These are phyloP conservation scores for Exophiala dermatitidis DNA, from an alignment of 2,329 filamentous ascomycete species.

Conservation along the genomic window DNA sequence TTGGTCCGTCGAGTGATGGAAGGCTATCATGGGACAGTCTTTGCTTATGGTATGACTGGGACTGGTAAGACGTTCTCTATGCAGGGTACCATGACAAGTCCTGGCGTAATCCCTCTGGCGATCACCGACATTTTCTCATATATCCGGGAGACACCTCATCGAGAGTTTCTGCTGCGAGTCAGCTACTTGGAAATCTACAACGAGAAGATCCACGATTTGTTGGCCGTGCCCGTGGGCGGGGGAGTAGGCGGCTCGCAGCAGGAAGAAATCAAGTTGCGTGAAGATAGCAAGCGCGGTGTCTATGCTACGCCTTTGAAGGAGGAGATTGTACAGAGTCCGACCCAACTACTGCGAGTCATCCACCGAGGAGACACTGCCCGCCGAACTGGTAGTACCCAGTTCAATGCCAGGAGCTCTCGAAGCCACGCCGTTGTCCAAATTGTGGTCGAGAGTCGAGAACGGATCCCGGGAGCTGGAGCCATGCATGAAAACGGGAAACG, in stretches of 20 bases:
- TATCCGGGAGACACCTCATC: constrained; percentile 89
- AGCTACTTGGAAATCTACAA: constrained; percentile 99
- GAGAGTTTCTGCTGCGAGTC: constrained; percentile 89
- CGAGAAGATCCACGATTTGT: constrained; percentile 88
- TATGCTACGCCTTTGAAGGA: constrained; percentile 95
- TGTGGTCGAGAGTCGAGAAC: constrained; percentile 91
- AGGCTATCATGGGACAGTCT: constrained; percentile 95
- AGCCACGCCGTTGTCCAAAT: constrained; percentile 98
- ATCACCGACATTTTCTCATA: constrained; percentile 99
- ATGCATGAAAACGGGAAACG: constrained; percentile 54
- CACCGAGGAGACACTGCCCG: constrained; percentile 86
- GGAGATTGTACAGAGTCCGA: constrained; percentile 97
- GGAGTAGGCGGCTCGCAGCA: constrained; percentile 46
- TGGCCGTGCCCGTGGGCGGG: constrained; percentile 64
- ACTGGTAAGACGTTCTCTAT: constrained; percentile 99
- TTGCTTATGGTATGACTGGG: constrained; percentile 92
- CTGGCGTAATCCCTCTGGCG: constrained; percentile 90
- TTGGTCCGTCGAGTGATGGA: constrained; percentile 97
- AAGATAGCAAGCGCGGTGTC: constrained; percentile 92
- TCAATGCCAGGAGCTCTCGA: constrained; percentile 91
- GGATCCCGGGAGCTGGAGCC: constrained; percentile 52
- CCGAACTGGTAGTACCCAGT: constrained; percentile 88
- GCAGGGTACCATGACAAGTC: constrained; percentile 93
- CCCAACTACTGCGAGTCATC: constrained; percentile 88
- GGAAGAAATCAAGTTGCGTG: constrained; percentile 94